phyloP scores from a whole-genome alignment of 139 green algal species.

The Choricystis sp. region DNA sequence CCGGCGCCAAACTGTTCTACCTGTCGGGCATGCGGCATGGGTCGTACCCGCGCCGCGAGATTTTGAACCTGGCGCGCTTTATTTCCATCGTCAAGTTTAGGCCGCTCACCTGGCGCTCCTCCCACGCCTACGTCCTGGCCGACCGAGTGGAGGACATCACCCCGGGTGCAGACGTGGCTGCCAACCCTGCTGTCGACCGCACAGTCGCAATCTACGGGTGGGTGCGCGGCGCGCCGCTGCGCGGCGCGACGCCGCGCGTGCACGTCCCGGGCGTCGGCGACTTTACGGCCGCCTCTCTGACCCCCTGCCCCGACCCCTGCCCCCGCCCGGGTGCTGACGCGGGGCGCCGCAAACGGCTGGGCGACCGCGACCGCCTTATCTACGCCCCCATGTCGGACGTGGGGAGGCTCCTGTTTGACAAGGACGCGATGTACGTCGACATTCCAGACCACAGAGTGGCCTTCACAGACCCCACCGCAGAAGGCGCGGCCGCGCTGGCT shows the following conservation, averaged over 20 bases:
- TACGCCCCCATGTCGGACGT: constrained; percentile 94
- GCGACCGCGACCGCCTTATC: constrained; percentile 75
- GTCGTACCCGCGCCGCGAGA: constrained; percentile 69
- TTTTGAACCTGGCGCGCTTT: constrained; percentile 90
- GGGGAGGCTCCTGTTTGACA: constrained; percentile 91
- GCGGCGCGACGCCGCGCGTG: constrained; percentile 23
- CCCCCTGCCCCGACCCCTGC: constrained; percentile 83
- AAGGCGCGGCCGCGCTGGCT: not conserved
- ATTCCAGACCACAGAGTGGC: constrained; percentile 88
- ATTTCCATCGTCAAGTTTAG: constrained; percentile 84
- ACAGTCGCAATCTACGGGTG: constrained; percentile 86
- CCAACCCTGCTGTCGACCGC: constrained; percentile 65
- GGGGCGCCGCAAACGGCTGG: constrained; percentile 49
- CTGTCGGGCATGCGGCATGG: constrained; percentile 73
- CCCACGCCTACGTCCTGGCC: constrained; percentile 78
- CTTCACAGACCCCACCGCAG: not conserved
- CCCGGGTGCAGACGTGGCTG: constrained; percentile 38
- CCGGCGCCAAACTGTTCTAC: constrained; percentile 96
- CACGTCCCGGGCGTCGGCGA: constrained; percentile 89
- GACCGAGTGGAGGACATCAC: constrained; percentile 87
- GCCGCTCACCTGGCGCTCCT: constrained; percentile 77
- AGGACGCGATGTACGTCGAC: constrained; percentile 94
- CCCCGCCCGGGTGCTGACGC: constrained; percentile 46
- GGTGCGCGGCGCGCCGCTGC: constrained; percentile 62
- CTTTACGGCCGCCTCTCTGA: constrained; percentile 51